Evolutionary conservation across 176 grass and related monocot genomes (phyloP), one percentile per base, ranked within the genome.

Genomic region (Poa annua): DNA sequence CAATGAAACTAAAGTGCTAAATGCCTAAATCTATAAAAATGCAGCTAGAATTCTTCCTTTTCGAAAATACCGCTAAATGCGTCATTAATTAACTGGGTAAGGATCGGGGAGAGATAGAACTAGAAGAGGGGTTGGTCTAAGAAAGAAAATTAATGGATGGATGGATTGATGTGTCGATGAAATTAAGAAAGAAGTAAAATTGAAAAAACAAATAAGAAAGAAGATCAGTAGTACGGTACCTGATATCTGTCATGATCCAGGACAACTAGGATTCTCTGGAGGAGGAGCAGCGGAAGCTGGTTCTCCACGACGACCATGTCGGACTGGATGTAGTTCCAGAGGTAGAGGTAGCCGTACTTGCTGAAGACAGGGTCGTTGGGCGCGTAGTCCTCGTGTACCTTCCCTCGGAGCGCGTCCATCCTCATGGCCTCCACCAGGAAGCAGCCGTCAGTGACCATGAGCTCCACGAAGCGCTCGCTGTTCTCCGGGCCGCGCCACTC

Each of bases 291-390:
- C n/a, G 88, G 91, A 1, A 90, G 26, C 47, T 94, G 92, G 45
- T 91, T 91, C 77, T 94, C 86, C 1, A 94, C 21, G 86, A 91
- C 2, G 4, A 94, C 25, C 83, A 88, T 82, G 65, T 91, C 86
- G 7, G 59, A 50, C 51, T 11, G 54, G 16, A 81, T 63, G 24
- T 47, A 3, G 26, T 29, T 14, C 59, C 39, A 22, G 49, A 80
- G 72, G 74, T 85, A 85, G 41, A 88, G 65, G 5, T 66, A 42
- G 7, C 87, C 71, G 6, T 89, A 78, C 47, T 21, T 71, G 65
- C 89, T 85, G 13, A 91, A 94, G 22, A 94, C 51, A 6, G 88
- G 92, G 34, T 94, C 92, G 13, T 88, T 81, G 32, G 11, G 0
- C 6, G 80, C 80, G 17, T 92, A 88, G n/a, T 82, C 90, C 9